A percentile compares a stretch with the other conserved stretches of the same genome.
phyloP scores from a whole-genome alignment of 2,329 filamentous ascomycete genomes.

The Aquanectria penicillioides region DNA sequence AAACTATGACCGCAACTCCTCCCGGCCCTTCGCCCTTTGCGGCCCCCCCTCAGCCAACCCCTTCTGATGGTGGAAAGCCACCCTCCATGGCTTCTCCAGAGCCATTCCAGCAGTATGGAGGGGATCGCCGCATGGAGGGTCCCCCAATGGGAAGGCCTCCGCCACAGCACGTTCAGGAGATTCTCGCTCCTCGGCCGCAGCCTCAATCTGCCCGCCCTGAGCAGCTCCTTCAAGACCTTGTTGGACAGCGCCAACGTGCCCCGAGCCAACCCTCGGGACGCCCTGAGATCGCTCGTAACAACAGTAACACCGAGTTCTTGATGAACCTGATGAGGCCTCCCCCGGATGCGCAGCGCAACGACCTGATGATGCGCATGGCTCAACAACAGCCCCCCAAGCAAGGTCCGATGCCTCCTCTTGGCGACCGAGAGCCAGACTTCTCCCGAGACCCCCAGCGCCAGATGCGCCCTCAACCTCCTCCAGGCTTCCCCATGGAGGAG shows the following conservation, averaged over 20 bases:
- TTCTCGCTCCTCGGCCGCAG: constrained; percentile 62
- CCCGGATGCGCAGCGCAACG: constrained; percentile 63
- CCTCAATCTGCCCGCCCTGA: constrained; percentile 64
- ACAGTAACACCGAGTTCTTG: constrained; percentile 82
- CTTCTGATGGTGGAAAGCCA: constrained; percentile 45
- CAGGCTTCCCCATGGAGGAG: constrained; percentile 64
- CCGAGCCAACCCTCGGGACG: constrained; percentile 61
- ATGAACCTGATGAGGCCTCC: constrained; percentile 79
- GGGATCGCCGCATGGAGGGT: constrained; percentile 54
- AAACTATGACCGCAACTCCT: constrained; percentile 59
- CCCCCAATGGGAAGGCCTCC: constrained; percentile 51
- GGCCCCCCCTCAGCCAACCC: constrained; percentile 49
- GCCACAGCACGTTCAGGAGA: constrained; percentile 59
- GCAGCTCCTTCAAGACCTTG: constrained; percentile 69
- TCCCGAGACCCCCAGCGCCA: constrained; percentile 50
- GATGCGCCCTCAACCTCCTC: constrained; percentile 57
- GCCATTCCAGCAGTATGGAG: constrained; percentile 58
- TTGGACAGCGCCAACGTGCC: constrained; percentile 66
- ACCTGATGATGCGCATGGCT: constrained; percentile 61
- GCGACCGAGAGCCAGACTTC: constrained; percentile 62
- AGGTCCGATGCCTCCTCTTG: constrained; percentile 46
- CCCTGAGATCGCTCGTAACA: constrained; percentile 58
- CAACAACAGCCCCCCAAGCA: constrained; percentile 53
- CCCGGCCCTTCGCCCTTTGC: constrained; percentile 56
- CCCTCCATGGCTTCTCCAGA: constrained; percentile 58